These are phyloP conservation scores for Metarhizium guizhouense DNA, from an alignment of 2,329 filamentous ascomycete species.

Conservation along the genomic window DNA sequence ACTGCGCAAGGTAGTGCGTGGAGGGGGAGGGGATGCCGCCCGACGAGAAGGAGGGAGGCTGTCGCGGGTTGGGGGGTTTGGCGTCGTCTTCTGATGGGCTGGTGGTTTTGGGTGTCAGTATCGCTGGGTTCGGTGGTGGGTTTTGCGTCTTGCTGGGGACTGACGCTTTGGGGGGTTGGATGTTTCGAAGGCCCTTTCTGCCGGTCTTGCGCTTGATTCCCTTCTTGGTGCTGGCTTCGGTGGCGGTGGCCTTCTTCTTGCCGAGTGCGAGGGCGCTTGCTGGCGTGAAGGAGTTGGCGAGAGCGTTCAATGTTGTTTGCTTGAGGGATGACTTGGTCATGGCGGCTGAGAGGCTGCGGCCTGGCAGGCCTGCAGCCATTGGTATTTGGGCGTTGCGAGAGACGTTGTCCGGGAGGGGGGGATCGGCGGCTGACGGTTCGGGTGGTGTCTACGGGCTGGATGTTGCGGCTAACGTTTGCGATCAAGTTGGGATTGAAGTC, in stretches of 20 bases:
- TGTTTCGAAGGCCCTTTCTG: neutral
- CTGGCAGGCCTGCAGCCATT: neutral
- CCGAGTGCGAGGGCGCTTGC: neutral
- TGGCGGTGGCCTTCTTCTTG: neutral
- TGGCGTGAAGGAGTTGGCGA: neutral
- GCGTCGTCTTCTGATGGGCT: neutral
- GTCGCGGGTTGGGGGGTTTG: neutral
- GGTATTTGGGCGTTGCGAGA: neutral
- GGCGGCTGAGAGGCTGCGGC: neutral
- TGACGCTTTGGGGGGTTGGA: neutral
- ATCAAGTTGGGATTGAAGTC: too few relatives aligned
- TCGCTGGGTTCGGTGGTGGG: neutral
- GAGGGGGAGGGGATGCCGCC: slow-evolving; percentile 55
- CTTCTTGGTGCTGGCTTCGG: neutral
- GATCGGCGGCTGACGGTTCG: neutral
- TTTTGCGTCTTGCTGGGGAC: neutral
- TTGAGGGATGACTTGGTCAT: neutral
- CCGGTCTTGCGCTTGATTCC: slow-evolving; percentile 1
- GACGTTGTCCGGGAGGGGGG: neutral
- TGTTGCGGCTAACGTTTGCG: too few relatives aligned
- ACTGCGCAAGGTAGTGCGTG: slow-evolving; percentile 48
- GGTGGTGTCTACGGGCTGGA: neutral
- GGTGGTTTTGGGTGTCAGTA: neutral
- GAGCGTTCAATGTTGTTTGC: neutral
- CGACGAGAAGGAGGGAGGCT: slow-evolving; percentile 29